Percentiles rank a stretch among this genome's conserved stretches.
phyloP scores from a whole-genome alignment of 257 asterid species.

The Petunia secreta region DNA sequence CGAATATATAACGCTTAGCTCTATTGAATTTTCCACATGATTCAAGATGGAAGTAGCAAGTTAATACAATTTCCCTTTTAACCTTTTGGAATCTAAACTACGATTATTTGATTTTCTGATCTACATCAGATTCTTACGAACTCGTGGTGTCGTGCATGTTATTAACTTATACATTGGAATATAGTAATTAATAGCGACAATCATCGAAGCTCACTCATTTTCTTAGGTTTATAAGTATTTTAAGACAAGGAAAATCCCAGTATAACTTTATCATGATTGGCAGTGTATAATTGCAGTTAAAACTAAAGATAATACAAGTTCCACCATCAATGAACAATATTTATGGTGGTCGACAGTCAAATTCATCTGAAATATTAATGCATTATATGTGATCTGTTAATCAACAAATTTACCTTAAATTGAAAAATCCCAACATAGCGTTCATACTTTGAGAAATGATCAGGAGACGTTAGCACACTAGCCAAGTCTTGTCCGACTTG shows the following conservation, averaged over 20 bases:
- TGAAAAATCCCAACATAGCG: neutral
- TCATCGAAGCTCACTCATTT: too few relatives aligned
- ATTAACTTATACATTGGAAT: too few relatives aligned
- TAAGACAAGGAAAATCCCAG: neutral
- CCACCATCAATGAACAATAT: neutral
- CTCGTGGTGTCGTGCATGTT: too few relatives aligned
- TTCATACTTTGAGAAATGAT: neutral
- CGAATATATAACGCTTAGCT: too few relatives aligned
- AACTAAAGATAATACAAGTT: neutral
- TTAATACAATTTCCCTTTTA: neutral
- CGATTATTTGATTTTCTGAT: too few relatives aligned
- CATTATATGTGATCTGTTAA: neutral
- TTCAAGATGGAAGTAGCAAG: neutral
- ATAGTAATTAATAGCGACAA: too few relatives aligned
- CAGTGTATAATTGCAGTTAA: neutral
- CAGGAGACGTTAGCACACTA: neutral
- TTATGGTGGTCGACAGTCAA: neutral
- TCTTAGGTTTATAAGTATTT: too few relatives aligned
- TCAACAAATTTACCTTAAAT: neutral
- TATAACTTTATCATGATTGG: neutral
- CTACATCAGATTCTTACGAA: too few relatives aligned
- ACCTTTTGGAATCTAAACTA: too few relatives aligned
- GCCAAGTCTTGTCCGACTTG: neutral
- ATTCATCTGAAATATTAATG: neutral
- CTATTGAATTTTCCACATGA: neutral